phyloP scores from a whole-genome alignment of 2,329 filamentous ascomycete species.

The Exophiala oligosperma region DNA sequence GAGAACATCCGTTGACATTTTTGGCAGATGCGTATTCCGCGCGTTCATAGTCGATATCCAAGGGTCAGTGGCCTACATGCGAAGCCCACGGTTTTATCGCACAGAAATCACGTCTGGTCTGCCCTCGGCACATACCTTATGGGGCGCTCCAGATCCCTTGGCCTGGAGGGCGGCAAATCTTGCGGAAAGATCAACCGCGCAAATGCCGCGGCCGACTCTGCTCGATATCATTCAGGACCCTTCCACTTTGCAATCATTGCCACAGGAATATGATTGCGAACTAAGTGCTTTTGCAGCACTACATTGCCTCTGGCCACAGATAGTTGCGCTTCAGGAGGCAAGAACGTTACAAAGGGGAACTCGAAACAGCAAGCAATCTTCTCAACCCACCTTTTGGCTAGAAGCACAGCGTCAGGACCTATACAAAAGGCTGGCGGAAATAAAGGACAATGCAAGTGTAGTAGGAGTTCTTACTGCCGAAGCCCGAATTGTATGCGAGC shows the following conservation, averaged over 20 bases:
- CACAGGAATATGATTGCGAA: not conserved
- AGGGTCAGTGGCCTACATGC: not conserved
- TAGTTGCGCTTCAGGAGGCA: not conserved
- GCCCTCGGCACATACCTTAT: not conserved
- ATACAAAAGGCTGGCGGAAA: not conserved
- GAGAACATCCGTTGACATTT: too few relatives aligned
- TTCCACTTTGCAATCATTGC: not conserved
- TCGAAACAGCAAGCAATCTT: not conserved
- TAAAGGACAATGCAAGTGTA: not conserved
- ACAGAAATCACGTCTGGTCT: not conserved
- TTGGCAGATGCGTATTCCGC: too few relatives aligned
- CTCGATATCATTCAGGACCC: too few relatives aligned
- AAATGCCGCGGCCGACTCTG: too few relatives aligned
- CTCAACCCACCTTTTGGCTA: not conserved
- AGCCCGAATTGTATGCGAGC: conserved; percentile 26
- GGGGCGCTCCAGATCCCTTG: too few relatives aligned
- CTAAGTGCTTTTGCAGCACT: not conserved
- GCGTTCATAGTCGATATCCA: not conserved
- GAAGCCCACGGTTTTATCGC: not conserved
- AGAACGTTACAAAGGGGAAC: not conserved
- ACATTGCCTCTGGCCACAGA: conserved; percentile 1
- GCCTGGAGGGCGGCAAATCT: too few relatives aligned
- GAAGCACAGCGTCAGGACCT: not conserved
- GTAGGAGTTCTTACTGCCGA: conserved; percentile 25
- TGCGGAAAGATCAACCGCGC: too few relatives aligned